Evolutionary conservation across 345 rosid genomes (phyloP), one percentile per base, ranked within the genome.

Genomic region (Luvunga scandens): DNA sequence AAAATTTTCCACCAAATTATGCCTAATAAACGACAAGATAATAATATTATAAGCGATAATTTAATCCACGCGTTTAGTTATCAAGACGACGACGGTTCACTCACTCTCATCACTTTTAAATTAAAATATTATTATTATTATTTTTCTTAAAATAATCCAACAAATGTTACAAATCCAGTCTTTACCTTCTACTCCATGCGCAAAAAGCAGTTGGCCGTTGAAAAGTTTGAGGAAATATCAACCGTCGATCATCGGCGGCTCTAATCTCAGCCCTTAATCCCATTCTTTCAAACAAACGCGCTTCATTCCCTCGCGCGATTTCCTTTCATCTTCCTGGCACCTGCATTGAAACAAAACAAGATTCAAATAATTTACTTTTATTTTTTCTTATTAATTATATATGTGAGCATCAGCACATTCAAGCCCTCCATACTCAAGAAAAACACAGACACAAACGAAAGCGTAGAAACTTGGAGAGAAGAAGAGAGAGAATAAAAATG

Each of bases 191-290:
- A 30, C 59, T 33, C 0, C 18, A 1, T 27, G 6, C 19, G 2
- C 13, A 6, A n/a, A 8, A 36, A 14, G 25, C 24, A n/a, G 48
- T 27, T 64, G 86, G 76, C 78, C 82, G 83, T 84, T 81, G 86
- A 80, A 75, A 64, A 75, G 53, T 24, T 75, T 50, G 39, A 76
- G 6, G 48, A 2, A 69, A 79, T 30, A 22, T 7, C 57, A 69
- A 56, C 86, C 87, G 84, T 86, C 33, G 86, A 86, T 87, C 18
- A 13, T 56, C 78, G 94, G 92, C 89, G 91, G 92, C 94, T 83
- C 34, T 39, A 79, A 77, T 85, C 75, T 72, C 66, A 70, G n/a
- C 90, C 92, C 69, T 86, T 85, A 74, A 71, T 82, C 83, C 79
- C 1, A 1, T 61, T 65, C 39, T 73, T 61, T 9, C 39, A 36